Percentiles rank a stretch among this genome's conserved stretches.
These are phyloP conservation scores for Mortierella claussenii DNA, from an alignment of 192 early-diverging fungal species.

Conservation along the genomic window DNA sequence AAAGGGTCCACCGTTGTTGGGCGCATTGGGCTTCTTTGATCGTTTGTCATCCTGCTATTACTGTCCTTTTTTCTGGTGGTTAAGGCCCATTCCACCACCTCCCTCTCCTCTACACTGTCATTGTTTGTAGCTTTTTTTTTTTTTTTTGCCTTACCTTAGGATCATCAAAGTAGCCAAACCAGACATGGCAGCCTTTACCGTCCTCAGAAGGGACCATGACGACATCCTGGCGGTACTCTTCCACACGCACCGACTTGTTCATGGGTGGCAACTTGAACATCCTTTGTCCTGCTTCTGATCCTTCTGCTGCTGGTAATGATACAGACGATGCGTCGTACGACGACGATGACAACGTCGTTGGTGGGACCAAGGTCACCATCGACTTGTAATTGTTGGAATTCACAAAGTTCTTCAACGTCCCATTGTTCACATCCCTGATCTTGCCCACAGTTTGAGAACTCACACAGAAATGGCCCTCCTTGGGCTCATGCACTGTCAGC, in stretches of 20 bases:
- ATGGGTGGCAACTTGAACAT: slow-evolving; percentile 42
- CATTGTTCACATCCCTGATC: slow-evolving; percentile 28
- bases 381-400: slow-evolving; percentile 51
- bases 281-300: slow-evolving; percentile 21
- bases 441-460: slow-evolving; percentile 50
- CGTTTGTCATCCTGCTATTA: too few relatives aligned
- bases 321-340: slow-evolving; percentile 22
- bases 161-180: slow-evolving; percentile 64
- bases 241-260: slow-evolving; percentile 59
- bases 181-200: slow-evolving; percentile 57
- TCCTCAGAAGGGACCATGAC: slow-evolving; percentile 56
- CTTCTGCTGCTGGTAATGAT: slow-evolving; percentile 20
- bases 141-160: slow-evolving; percentile 63
- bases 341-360: not conserved
- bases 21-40: too few relatives aligned
- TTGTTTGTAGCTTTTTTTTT: too few relatives aligned
- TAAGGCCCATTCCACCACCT: too few relatives aligned
- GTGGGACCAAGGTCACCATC: slow-evolving; percentile 47
- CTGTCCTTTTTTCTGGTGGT: too few relatives aligned
- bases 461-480: slow-evolving; percentile 41
- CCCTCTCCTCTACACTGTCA: too few relatives aligned
- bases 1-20: too few relatives aligned
- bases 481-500: slow-evolving; percentile 51
- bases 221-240: slow-evolving; percentile 62
- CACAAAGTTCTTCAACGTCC: slow-evolving; percentile 28